Conservation (phyloP, 1,284 basidiomycete genomes). For the Xerocomus cyaneibrunnescens region DNA sequence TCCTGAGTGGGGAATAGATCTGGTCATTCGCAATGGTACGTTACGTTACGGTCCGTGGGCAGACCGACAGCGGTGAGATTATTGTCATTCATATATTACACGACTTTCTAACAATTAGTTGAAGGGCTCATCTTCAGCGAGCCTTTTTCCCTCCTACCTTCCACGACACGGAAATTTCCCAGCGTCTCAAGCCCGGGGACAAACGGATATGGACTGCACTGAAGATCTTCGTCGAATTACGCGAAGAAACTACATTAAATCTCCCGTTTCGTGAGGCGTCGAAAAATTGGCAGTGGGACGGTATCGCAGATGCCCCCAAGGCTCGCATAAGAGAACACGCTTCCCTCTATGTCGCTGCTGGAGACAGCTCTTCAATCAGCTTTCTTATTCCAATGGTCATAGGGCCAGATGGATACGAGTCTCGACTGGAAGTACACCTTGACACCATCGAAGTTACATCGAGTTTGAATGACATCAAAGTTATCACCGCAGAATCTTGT, state of each 20-base stretch:
- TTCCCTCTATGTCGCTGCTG: conserved; percentile 72
- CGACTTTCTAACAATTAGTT: conserved; percentile 2
- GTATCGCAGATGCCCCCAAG: conserved; percentile 46
- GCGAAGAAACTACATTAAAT: conserved; percentile 71
- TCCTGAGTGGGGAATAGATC: conserved; percentile 91
- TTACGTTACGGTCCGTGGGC: conserved; percentile 93
- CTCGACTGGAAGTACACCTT: conserved; percentile 79
- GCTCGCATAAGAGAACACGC: conserved; percentile 62
- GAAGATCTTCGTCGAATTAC: conserved; percentile 77
- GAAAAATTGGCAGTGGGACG: conserved; percentile 91
- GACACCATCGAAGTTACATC: conserved; percentile 77
- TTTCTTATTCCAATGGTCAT: conserved; percentile 84
- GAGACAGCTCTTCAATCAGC: conserved; percentile 78
- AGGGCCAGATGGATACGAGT: conserved; percentile 70
- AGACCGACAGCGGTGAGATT: conserved; percentile 78
- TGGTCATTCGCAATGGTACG: conserved; percentile 72
- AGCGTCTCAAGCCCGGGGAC: conserved; percentile 69
- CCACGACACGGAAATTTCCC: conserved; percentile 58
- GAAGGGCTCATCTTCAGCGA: conserved; percentile 72
- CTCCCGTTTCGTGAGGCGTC: conserved; percentile 87
- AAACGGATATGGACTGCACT: conserved; percentile 77
- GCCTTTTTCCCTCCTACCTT: conserved; percentile 82
- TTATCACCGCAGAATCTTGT: conserved; percentile 76
- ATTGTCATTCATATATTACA: not conserved
- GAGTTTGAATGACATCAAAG: conserved; percentile 82